Base-by-base conservation (phyloP, 2,329 filamentous ascomycete species). In the Epichloe hybrida region DNA sequence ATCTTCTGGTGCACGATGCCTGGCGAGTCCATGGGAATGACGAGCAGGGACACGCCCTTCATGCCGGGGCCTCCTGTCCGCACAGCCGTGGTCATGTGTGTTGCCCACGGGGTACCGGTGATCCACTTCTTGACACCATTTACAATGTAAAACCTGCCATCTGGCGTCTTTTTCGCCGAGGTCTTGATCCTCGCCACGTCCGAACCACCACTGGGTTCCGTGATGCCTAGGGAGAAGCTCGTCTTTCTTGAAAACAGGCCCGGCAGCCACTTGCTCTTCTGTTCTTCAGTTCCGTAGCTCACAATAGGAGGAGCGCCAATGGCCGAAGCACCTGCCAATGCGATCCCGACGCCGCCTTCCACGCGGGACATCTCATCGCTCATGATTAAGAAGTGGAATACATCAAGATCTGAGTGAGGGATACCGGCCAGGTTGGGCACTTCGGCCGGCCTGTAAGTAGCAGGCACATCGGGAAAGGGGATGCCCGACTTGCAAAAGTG, bases 71-170 rank as follows among this genome's bases (percentile, higher is more conserved):
- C 74, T 4, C 78, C 77, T 1, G 79, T 83, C 6, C 79, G 70
- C 5, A 81, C 79, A 2, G 80, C 81, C 12, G 80, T 78, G 0
- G 80, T 81, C 62, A 77, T 75, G 60, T 80, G 79, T 46, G 79
- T 73, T 12, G 80, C 76, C 70, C 72, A 80, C 1, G 77, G 72
- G 13, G 71, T 76, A 45, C 79, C 79, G 1, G 81, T 83, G 56
- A 85, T 84, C 79, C 80, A 83, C 61, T 83, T 83, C 69, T 85
- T 84, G 48, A 74, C 73, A 0, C 81, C 81, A 51, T 81, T 83
- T 15, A 84, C 78, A 37, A 82, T 59, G 57, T 83, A 85, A 46
- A 68, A 61, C 36, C 70, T 66, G 0, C 73, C 75, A 38, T 75
- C 68, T 1, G 55, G 12, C 0, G 62, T 55, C 27, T 67, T 68